Percentiles rank a stretch among this genome's conserved stretches.
Conservation (phyloP, 495 filamentous ascomycete species). For the Bryoglossum gracile region DNA sequence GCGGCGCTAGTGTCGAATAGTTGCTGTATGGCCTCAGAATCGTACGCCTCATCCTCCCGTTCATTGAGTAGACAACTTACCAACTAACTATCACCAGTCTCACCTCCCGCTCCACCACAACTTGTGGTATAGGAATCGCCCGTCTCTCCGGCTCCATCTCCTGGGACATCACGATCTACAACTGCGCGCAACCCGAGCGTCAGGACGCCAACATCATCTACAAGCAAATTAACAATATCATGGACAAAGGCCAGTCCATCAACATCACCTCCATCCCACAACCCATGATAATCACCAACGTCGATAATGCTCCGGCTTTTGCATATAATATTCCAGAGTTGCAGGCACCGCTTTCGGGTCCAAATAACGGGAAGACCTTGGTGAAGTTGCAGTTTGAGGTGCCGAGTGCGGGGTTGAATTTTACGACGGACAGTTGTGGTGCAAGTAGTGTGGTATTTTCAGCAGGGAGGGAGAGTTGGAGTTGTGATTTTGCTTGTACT, state of each 20-base stretch:
- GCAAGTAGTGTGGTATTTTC: slow-evolving; percentile 11
- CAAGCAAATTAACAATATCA: slow-evolving; percentile 72
- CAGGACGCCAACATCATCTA: slow-evolving; percentile 70
- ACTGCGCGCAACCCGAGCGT: slow-evolving; percentile 1
- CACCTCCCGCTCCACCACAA: too few species aligned
- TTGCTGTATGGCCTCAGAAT: too few species aligned
- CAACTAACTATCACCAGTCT: too few species aligned
- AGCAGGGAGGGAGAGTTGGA: slow-evolving; percentile 9
- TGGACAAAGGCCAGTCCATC: slow-evolving; percentile 79
- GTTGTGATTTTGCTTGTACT: slow-evolving; percentile 11
- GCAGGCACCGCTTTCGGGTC: neutral
- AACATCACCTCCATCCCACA: slow-evolving; percentile 58
- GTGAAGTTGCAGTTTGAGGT: slow-evolving; percentile 4
- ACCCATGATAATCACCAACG: slow-evolving; percentile 12
- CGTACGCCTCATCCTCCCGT: too few species aligned
- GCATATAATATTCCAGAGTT: slow-evolving; percentile 4
- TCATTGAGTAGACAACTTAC: too few species aligned
- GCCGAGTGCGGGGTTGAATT: neutral
- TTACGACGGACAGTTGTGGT: slow-evolving; percentile 6
- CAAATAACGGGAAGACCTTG: slow-evolving; percentile 4
- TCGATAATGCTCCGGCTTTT: slow-evolving; percentile 13
- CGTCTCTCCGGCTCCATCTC: neutral
- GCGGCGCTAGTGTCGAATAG: too few species aligned
- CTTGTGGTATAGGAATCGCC: slow-evolving; percentile 11
- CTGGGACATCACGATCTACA: slow-evolving; percentile 15